A percentile compares a stretch with the other conserved stretches of the same genome.
Evolutionary conservation across 495 filamentous ascomycete species (phyloP).

Genomic region (Xylaria acuta): DNA sequence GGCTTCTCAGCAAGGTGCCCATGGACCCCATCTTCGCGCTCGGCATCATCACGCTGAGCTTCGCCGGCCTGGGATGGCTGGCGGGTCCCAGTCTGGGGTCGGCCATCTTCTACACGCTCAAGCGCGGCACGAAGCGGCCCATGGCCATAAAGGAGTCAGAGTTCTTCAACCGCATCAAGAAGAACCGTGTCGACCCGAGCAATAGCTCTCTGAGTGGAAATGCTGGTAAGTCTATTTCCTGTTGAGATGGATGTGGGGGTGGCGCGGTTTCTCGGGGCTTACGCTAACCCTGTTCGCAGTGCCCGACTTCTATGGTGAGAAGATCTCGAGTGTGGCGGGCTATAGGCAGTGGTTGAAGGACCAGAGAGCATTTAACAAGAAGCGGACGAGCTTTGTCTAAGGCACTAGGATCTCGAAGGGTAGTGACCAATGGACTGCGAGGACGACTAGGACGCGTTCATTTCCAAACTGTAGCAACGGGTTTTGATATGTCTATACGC

Average conservation of each 20-base stretch:
- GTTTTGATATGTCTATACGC: conserved; percentile 17
- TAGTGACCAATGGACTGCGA: conserved; percentile 16
- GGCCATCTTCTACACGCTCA: conserved; percentile 71
- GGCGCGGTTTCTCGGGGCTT: not conserved
- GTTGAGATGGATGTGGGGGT: not conserved
- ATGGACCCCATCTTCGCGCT: conserved; percentile 88
- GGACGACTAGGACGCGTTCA: conserved; percentile 1
- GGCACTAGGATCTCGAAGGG: not conserved
- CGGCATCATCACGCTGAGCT: conserved; percentile 74
- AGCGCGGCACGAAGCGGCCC: conserved; percentile 67
- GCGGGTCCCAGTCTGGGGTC: conserved; percentile 81
- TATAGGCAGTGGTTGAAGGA: conserved; percentile 97
- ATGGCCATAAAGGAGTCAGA: conserved; percentile 86
- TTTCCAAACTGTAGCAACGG: conserved; percentile 20
- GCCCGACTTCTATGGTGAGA: conserved; percentile 84
- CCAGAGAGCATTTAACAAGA: conserved; percentile 94
- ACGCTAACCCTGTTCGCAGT: conserved; percentile 41
- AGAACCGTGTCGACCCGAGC: conserved; percentile 85
- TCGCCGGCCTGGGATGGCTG: conserved; percentile 82
- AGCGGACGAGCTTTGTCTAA: conserved; percentile 69
- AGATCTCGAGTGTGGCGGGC: conserved; percentile 88
- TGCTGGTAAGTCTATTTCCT: conserved; percentile 55
- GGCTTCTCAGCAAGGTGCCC: conserved; percentile 67
- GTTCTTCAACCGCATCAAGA: conserved; percentile 87
- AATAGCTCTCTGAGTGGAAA: conserved; percentile 59